Conservation (phyloP, 2,329 filamentous ascomycete species). For the Paracorniculantispora psalliotae region DNA sequence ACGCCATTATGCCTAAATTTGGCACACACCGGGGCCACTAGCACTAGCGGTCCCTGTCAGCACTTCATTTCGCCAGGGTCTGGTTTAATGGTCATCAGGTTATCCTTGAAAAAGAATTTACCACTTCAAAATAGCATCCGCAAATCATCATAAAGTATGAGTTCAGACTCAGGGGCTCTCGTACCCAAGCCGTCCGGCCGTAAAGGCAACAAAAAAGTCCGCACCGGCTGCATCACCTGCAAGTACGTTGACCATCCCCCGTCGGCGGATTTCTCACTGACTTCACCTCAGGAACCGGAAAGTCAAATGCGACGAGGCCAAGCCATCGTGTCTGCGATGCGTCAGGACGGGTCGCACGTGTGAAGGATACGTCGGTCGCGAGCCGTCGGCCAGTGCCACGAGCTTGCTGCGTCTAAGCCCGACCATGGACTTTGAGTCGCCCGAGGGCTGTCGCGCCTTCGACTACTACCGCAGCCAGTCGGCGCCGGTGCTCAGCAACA, state of each 20-base stretch:
- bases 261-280: neutral
- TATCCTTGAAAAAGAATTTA: neutral
- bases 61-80: neutral
- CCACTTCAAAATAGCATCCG: neutral
- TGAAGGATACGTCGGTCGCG: conserved; percentile 44
- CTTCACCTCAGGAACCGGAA: conserved; percentile 41
- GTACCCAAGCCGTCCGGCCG: conserved; percentile 23
- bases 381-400: conserved; percentile 12
- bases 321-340: conserved; percentile 48
- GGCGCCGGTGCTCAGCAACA: conserved; percentile 36
- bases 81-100: neutral
- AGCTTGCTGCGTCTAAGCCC: conserved; percentile 15
- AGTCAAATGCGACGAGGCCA: conserved; percentile 53
- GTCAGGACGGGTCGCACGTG: conserved; percentile 51
- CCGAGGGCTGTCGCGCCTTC: conserved; percentile 25
- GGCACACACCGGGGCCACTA: neutral
- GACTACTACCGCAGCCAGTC: conserved; percentile 32
- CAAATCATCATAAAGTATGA: neutral
- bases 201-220: conserved; percentile 42
- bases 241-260: conserved; percentile 36
- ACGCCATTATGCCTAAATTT: neutral
- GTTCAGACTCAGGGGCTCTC: neutral
- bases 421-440: conserved; percentile 17
- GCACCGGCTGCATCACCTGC: conserved; percentile 51
- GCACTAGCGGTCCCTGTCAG: conserved; percentile 15